A percentile compares a stretch with the other conserved stretches of the same genome.
These are phyloP conservation scores for Ulota crispa DNA, from an alignment of 225 moss, liverwort and hornwort genomes.

Conservation along the genomic window DNA sequence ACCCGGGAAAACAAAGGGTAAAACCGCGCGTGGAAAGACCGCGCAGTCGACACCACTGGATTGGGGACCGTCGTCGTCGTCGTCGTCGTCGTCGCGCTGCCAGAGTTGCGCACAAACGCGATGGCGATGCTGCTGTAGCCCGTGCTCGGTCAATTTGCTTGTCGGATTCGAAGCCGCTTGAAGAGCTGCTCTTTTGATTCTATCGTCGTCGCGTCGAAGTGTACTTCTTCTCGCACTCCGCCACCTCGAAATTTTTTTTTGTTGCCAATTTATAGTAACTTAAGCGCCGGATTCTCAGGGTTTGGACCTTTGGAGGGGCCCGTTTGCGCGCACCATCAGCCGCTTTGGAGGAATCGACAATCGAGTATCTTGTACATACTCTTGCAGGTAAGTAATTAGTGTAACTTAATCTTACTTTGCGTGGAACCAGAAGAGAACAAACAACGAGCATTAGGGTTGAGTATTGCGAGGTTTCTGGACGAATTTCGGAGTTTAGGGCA, in stretches of 20 bases:
- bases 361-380: slow-evolving; percentile 8
- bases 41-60: neutral
- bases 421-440: slow-evolving; percentile 13
- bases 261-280: neutral
- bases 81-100: neutral
- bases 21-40: neutral
- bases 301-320: slow-evolving; percentile 13
- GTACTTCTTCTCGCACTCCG: neutral
- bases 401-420: too few relatives aligned
- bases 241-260: neutral
- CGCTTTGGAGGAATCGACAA: neutral
- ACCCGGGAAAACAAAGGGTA: neutral
- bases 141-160: neutral
- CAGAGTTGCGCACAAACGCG: neutral
- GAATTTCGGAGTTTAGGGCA: neutral
- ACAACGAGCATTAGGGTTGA: neutral
- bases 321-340: neutral
- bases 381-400: neutral
- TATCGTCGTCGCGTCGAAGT: neutral
- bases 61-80: neutral
- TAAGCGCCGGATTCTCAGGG: neutral
- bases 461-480: neutral
- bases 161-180: slow-evolving; percentile 26
- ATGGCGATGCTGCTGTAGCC: neutral
- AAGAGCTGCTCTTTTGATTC: slow-evolving; percentile 1